Percentiles rank a stretch among this genome's conserved stretches.
phyloP scores from a whole-genome alignment of 352 stramenopile species.

The Phytopythium vexans region DNA sequence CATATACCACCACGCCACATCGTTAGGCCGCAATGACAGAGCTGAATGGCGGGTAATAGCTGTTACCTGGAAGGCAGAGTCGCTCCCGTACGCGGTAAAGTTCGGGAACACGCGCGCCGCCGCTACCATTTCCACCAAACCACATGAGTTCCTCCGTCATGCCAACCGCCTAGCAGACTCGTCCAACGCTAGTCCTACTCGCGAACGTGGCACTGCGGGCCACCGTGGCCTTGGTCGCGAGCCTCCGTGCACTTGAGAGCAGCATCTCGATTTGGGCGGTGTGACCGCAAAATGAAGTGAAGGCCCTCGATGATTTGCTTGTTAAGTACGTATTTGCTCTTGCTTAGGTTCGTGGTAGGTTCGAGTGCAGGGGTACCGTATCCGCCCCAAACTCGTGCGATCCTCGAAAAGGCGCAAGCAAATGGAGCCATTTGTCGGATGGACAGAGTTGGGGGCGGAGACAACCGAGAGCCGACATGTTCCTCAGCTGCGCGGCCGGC shows the following conservation, averaged over 20 bases:
- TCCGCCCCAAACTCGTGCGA: too few relatives aligned
- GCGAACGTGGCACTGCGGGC: constrained; percentile 12
- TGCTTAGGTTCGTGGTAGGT: too few relatives aligned
- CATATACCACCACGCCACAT: background rate
- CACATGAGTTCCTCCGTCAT: background rate
- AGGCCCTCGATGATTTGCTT: too few relatives aligned
- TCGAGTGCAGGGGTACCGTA: too few relatives aligned
- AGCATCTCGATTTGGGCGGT: constrained; percentile 2
- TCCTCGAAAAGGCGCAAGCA: background rate
- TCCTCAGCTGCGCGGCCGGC: constrained; percentile 55
- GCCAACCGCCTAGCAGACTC: background rate
- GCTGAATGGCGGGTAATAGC: too few relatives aligned
- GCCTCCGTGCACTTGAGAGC: constrained; percentile 4
- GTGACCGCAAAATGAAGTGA: constrained; percentile 1
- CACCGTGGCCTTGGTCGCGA: background rate
- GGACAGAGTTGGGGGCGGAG: too few relatives aligned
- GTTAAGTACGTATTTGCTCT: too few relatives aligned
- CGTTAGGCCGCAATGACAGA: background rate
- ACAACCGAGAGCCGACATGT: constrained; percentile 19
- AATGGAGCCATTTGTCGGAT: too few relatives aligned
- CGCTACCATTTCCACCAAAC: constrained; percentile 15
- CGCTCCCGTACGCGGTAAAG: constrained; percentile 69
- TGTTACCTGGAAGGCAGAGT: constrained; percentile 63
- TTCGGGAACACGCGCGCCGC: constrained; percentile 69
- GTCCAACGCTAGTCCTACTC: background rate